These are phyloP conservation scores for Penicillium concentricum DNA, from an alignment of 2,329 filamentous ascomycete species.

Conservation along the genomic window DNA sequence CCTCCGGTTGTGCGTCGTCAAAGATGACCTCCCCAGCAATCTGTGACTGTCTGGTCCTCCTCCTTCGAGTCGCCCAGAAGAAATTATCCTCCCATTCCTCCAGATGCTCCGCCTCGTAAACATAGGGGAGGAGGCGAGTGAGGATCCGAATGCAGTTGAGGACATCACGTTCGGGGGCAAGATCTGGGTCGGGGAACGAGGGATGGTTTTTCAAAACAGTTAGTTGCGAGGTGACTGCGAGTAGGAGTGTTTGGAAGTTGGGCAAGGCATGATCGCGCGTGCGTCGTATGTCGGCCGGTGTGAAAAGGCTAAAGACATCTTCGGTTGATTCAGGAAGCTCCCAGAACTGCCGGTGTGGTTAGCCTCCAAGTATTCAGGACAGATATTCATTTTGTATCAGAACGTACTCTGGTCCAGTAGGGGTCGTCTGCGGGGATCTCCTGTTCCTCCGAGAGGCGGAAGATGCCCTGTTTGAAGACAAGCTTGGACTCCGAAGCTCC, in stretches of 20 bases:
- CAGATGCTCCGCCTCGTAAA: slow-evolving; percentile 86
- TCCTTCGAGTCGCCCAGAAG: slow-evolving; percentile 80
- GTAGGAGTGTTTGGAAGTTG: slow-evolving; percentile 85
- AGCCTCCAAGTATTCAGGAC: slow-evolving; percentile 11
- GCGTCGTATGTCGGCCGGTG: slow-evolving; percentile 80
- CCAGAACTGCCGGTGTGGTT: slow-evolving; percentile 70
- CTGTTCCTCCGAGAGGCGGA: slow-evolving; percentile 87
- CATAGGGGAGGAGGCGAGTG: slow-evolving; percentile 81
- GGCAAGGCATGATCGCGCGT: slow-evolving; percentile 80
- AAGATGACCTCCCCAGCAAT: slow-evolving; percentile 77
- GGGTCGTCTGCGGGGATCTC: slow-evolving; percentile 82
- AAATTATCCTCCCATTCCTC: slow-evolving; percentile 86
- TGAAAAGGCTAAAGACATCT: slow-evolving; percentile 95
- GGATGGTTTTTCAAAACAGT: slow-evolving; percentile 82
- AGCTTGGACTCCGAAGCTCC: slow-evolving; percentile 98
- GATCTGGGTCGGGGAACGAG: slow-evolving; percentile 81
- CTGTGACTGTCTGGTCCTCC: slow-evolving; percentile 65
- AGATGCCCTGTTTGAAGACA: slow-evolving; percentile 98
- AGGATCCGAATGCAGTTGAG: slow-evolving; percentile 93
- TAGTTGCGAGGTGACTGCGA: slow-evolving; percentile 78
- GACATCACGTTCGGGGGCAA: slow-evolving; percentile 80
- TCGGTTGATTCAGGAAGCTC: slow-evolving; percentile 92
- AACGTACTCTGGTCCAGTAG: slow-evolving; percentile 86
- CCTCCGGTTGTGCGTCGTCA: slow-evolving; percentile 65
- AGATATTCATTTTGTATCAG: neutral